Base-by-base conservation (phyloP, 106 monocot genomes). In the Amphibolis antarctica region DNA sequence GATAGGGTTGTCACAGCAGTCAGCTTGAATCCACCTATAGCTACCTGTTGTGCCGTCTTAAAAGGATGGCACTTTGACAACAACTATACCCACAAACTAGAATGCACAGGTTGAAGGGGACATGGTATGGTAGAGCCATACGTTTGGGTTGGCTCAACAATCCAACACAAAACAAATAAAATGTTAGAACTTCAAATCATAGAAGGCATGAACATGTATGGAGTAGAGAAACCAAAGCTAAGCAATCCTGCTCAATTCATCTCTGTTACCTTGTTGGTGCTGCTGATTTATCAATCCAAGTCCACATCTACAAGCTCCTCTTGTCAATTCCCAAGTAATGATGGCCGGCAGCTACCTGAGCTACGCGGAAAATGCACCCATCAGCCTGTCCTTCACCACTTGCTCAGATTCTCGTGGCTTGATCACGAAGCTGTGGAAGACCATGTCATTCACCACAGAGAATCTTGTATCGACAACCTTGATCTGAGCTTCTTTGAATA, bases 391-490 rank as follows among this genome's bases (percentile, higher is more conserved):
- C 75, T 74, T 85, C 3, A 67, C 81, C 10, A 79, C 22, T 67
- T 67, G 78, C 70, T 88, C 85, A 0, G 75, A 47, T 4, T 81
- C 82, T 1, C 58, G 57, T 9, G 85, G 63, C 53, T 79, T 82
- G 59, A 88, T 71, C 21, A 85, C 70, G 49, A 93, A 88, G 11
- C 88, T 93, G 66, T 93, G 93, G 19, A 79, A 17, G 12, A 88
- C 72, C 15, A 65, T 70, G 52, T 83, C 88, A 21, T 63, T 65
- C 0, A 24, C 55, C 0, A 70, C 55, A 0, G 78, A 74, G 5
- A 88, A 55, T 66, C 81, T 78, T 0, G 88, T 83, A 5, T 88
- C 85, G 0, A 77, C 76, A 0, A 83, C 80, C 44, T 72, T 65
- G 27, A 81, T 47, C 47, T 83, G 53, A n/a, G 76, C 64, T 22